phyloP scores from a whole-genome alignment of 192 early-diverging fungal genomes.

The Allomyces javanicus region DNA sequence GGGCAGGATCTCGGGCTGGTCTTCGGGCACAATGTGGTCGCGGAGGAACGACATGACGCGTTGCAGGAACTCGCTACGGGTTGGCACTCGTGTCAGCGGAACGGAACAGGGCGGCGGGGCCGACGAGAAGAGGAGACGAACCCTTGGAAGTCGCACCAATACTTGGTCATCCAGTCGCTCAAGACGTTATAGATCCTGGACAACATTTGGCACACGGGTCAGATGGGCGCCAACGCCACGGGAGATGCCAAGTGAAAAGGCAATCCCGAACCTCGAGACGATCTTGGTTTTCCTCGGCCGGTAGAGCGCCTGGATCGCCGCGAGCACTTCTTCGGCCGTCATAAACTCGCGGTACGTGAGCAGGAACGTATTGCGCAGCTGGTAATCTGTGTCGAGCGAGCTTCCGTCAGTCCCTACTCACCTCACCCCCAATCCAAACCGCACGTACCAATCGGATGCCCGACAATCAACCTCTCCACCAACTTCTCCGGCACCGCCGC shows the following conservation, averaged over 20 bases:
- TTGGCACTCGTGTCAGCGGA: too few species aligned
- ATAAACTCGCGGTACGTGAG: constrained; percentile 27
- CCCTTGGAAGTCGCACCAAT: constrained; percentile 30
- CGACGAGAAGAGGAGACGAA: too few species aligned
- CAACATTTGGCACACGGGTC: neutral
- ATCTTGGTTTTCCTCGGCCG: constrained; percentile 6
- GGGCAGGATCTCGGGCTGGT: neutral
- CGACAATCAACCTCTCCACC: too few species aligned
- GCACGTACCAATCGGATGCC: neutral
- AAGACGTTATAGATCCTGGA: constrained; percentile 24
- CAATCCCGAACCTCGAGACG: too few species aligned
- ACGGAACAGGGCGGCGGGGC: too few species aligned
- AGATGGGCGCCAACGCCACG: too few species aligned
- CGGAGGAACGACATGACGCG: neutral
- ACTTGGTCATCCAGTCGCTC: constrained; percentile 32
- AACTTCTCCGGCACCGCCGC: too few species aligned
- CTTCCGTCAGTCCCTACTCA: neutral
- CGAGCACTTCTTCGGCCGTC: constrained; percentile 14
- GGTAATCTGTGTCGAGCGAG: constrained; percentile 11
- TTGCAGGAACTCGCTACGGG: neutral
- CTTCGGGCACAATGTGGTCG: neutral
- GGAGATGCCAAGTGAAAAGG: neutral
- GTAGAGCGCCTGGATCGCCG: constrained; percentile 15
- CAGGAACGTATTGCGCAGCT: constrained; percentile 28
- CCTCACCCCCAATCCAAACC: neutral